Conservation (phyloP, 371 early-diverging fungal species). For the Mycotypha africana region DNA sequence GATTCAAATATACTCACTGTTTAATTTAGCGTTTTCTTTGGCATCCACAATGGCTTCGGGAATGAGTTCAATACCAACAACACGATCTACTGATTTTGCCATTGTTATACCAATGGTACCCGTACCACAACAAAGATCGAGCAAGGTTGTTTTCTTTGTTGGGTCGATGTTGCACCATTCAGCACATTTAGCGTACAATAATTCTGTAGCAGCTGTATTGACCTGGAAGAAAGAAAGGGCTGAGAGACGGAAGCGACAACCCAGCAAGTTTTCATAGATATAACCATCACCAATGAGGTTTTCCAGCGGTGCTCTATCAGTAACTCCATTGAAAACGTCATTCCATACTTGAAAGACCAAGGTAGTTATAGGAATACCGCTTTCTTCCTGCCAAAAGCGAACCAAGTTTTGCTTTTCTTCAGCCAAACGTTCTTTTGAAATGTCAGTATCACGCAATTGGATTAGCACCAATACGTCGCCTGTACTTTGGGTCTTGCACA, state of each 20-base stretch:
- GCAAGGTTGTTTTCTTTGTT: conserved; percentile 38
- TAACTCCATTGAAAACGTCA: conserved; percentile 56
- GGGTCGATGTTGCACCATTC: conserved; percentile 38
- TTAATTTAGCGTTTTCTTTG: conserved; percentile 59
- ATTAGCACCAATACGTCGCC: conserved; percentile 45
- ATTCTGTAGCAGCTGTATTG: conserved; percentile 69
- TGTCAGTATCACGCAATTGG: conserved; percentile 42
- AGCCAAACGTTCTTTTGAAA: conserved; percentile 24
- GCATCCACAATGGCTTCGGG: conserved; percentile 75
- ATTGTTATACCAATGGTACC: conserved; percentile 85
- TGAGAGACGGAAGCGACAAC: conserved; percentile 65
- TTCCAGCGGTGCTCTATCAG: conserved; percentile 40
- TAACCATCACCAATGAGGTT: conserved; percentile 53
- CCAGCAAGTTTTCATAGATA: conserved; percentile 65
- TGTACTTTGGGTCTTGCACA: conserved; percentile 56
- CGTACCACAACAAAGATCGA: conserved; percentile 88
- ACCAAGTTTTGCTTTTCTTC: conserved; percentile 21
- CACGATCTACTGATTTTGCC: conserved; percentile 60
- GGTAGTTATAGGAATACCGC: conserved; percentile 30
- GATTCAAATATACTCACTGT: conserved; percentile 35
- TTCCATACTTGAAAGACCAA: conserved; percentile 54
- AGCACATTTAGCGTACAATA: conserved; percentile 52
- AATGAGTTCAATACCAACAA: conserved; percentile 77
- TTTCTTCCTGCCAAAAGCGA: conserved; percentile 15
- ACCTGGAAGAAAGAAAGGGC: conserved; percentile 80